Conservation (phyloP, 2,329 filamentous ascomycete species). For the Aspergillus texensis region DNA sequence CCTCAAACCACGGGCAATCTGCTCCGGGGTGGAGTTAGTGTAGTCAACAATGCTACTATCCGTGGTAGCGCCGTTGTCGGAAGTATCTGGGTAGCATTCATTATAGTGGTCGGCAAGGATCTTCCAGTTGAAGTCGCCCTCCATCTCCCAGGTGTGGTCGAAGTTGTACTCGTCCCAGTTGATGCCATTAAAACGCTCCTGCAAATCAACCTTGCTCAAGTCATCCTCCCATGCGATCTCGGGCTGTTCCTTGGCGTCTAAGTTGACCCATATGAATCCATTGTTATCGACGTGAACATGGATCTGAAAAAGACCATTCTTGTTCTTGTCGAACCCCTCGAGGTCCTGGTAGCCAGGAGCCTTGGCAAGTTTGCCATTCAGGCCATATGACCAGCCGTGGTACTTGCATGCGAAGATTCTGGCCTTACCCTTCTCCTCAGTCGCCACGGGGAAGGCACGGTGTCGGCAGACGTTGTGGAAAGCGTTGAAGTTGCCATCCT, state of each 20-base stretch:
- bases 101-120: conserved; percentile 66
- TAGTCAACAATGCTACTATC: conserved; percentile 55
- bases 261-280: conserved; percentile 63
- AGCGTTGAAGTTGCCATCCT: conserved; percentile 56
- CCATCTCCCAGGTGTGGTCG: conserved; percentile 61
- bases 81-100: conserved; percentile 38
- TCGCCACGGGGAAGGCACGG: conserved; percentile 60
- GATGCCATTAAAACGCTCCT: conserved; percentile 50
- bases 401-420: conserved; percentile 61
- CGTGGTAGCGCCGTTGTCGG: conserved; percentile 46
- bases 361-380: conserved; percentile 61
- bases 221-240: conserved; percentile 57
- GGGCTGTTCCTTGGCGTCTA: conserved; percentile 51
- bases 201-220: conserved; percentile 52
- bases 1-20: conserved; percentile 50
- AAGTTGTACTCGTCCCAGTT: conserved; percentile 59
- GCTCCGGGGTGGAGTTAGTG: conserved; percentile 48
- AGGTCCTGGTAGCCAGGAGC: conserved; percentile 61
- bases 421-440: conserved; percentile 50
- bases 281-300: conserved; percentile 57
- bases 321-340: conserved; percentile 56
- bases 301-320: conserved; percentile 58
- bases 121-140: conserved; percentile 64
- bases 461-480: conserved; percentile 66
- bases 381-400: conserved; percentile 63